Percentiles rank a stretch among this genome's conserved stretches.
Conservation (phyloP, 768 basidiomycete species). For the Tricholoma sp. region DNA sequence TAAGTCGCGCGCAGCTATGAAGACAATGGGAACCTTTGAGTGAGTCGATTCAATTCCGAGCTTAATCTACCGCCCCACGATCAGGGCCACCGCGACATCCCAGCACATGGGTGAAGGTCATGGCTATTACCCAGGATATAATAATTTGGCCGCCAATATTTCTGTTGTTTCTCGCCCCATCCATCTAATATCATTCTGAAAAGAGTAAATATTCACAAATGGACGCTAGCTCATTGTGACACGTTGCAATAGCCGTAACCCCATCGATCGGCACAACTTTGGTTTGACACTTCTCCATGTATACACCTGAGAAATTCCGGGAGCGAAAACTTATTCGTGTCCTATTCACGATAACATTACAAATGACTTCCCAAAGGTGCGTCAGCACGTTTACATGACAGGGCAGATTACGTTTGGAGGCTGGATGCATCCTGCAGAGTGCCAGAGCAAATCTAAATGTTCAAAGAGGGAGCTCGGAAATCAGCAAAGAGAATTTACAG, state of each 20-base stretch:
- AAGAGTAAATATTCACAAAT: background rate
- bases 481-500: background rate
- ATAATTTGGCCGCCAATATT: conserved; percentile 1
- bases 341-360: background rate
- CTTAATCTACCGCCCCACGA: background rate
- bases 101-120: background rate
- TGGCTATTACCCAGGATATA: background rate
- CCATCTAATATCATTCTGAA: background rate
- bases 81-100: background rate
- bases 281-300: conserved; percentile 5
- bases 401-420: background rate
- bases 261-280: background rate
- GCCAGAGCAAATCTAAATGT: background rate
- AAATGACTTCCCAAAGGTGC: background rate
- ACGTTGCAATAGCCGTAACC: background rate
- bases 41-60: background rate
- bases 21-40: background rate
- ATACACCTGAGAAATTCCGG: conserved; percentile 4
- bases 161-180: background rate
- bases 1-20: no score
- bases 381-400: background rate
- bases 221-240: background rate
- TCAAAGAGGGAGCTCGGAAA: background rate
- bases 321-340: background rate
- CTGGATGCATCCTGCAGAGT: background rate